Base-by-base conservation (phyloP, 2,329 filamentous ascomycete genomes). In the Elsinoe perseae region DNA sequence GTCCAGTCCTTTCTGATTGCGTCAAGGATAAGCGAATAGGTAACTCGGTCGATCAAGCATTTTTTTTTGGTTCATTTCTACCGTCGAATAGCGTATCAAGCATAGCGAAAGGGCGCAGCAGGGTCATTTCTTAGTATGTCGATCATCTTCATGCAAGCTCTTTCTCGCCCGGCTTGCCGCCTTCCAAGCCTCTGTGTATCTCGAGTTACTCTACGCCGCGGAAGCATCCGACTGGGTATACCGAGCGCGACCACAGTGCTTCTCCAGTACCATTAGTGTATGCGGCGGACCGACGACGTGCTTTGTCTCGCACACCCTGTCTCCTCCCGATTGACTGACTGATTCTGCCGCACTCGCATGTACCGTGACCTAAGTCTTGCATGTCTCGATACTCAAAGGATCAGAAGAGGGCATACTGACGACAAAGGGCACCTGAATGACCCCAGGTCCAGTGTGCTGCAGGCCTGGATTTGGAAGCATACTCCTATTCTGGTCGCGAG, bases 101-200 rank as follows among this genome's bases (percentile, higher is more conserved):
- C 28, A 38, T 28, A 52, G 48, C 48, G 48, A 52, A n/a, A 36
- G 23, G 48, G 30, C 48, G 48, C 48, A 52, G 18, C 48, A 52
- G 48, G 48, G 48, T 52, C 48, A 23, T 7, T 25, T 16, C 48
- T 52, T 38, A 30, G 28, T 25, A 52, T 20, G 48, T 21, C 48
- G 48, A 52, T 52, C 48, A 52, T 25, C n/a, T 10, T 18, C 44
- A 32, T 50, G 44, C 44, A 50, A 50, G 44, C 44, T 50, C 43
- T 27, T n/a, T n/a, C n/a, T n/a, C n/a, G n/a, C n/a, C n/a, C n/a
- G n/a, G n/a, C 25, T 32, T 25, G 44, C 28, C 44, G 44, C 44
- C 14, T 32, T n/a, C n/a, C n/a, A n/a, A n/a, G n/a, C n/a, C n/a
- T n/a, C n/a, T 14, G n/a, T 30, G 44, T 30, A 12, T n/a, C 21